Evolutionary conservation across 1,139 yeast genomes (phyloP).

Genomic region (Wickerhamomyces sp.): DNA sequence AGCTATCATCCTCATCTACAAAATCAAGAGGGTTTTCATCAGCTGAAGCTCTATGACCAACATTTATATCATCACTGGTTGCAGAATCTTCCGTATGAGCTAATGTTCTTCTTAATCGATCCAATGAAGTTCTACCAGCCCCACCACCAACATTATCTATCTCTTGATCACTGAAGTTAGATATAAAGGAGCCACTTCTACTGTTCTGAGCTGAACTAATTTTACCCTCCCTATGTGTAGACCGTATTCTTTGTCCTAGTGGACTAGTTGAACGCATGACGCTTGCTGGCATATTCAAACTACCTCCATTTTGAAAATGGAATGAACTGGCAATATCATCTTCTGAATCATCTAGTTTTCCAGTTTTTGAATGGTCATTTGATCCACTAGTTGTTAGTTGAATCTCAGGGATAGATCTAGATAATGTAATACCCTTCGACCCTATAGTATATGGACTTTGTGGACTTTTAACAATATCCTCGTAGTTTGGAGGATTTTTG

Average conservation of each 20-base stretch:
- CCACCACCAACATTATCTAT: background rate
- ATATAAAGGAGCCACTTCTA: constrained; percentile 14
- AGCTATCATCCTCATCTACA: background rate
- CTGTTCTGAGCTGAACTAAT: background rate
- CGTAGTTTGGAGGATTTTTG: constrained; percentile 32
- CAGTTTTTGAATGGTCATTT: no score
- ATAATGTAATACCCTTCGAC: constrained; percentile 24
- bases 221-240: constrained; percentile 1
- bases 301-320: constrained; percentile 26
- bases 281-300: constrained; percentile 31
- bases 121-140: background rate
- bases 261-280: constrained; percentile 29
- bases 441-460: constrained; percentile 17
- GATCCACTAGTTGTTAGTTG: background rate
- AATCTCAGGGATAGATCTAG: constrained; percentile 15
- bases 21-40: background rate
- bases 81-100: background rate
- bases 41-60: background rate
- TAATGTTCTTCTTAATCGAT: background rate
- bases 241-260: constrained; percentile 16
- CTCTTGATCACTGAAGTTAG: constrained; percentile 1
- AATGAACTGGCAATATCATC: constrained; percentile 32
- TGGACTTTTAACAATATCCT: constrained; percentile 20
- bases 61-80: background rate
- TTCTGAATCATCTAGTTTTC: constrained; percentile 4